Conservation (phyloP, 164 flowering plant species). For the Chimonanthus salicifolius region DNA sequence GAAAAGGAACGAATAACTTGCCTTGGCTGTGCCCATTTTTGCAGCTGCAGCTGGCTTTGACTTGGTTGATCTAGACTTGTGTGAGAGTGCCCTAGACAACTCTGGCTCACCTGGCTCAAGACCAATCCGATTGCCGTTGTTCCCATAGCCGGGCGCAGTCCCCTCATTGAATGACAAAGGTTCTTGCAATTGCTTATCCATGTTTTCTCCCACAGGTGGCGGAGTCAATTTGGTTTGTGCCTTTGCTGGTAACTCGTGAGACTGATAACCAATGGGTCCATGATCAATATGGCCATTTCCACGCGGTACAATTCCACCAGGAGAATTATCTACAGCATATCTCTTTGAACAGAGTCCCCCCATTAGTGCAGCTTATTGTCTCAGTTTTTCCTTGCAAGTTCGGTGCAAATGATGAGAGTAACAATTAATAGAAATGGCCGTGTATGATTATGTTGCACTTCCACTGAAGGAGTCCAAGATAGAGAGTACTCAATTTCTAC, state of each 20-base stretch:
- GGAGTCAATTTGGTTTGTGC: conserved; percentile 19
- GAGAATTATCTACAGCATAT: conserved; percentile 46
- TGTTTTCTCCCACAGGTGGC: conserved; percentile 22
- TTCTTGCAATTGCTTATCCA: conserved; percentile 40
- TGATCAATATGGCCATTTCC: conserved; percentile 37
- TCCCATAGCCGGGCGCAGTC: conserved; percentile 16
- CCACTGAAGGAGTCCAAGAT: background rate
- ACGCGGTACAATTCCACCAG: conserved; percentile 38
- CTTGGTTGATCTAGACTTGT: conserved; percentile 45
- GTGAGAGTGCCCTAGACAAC: conserved; percentile 49
- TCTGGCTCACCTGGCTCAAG: conserved; percentile 67
- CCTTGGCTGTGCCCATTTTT: conserved; percentile 41
- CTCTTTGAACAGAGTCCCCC: conserved; percentile 87
- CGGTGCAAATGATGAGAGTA: background rate
- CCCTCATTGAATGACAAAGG: conserved; percentile 47
- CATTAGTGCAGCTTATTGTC: conserved; percentile 29
- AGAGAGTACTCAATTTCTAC: background rate
- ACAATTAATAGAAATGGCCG: background rate
- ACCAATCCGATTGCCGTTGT: conserved; percentile 19
- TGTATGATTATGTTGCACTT: background rate
- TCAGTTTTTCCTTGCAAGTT: background rate
- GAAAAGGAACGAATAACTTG: background rate
- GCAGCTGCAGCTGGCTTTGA: conserved; percentile 62
- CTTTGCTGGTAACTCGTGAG: conserved; percentile 30
- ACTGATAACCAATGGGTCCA: conserved; percentile 28